phyloP scores from a whole-genome alignment of 2,329 filamentous ascomycete species.

The Talaromyces sp. region DNA sequence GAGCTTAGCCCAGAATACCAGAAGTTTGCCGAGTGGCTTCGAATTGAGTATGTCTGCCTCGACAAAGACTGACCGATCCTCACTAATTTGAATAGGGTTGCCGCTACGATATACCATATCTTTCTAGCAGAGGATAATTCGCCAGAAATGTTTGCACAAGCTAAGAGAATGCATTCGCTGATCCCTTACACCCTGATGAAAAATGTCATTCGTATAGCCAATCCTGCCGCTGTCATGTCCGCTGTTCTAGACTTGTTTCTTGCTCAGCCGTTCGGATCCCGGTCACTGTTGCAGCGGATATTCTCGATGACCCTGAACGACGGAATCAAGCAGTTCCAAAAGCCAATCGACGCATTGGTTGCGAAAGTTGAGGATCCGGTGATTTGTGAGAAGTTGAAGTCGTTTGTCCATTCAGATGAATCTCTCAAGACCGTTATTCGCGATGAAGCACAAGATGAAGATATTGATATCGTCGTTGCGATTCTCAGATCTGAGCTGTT shows the following conservation, averaged over 20 bases:
- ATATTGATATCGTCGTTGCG: conserved; percentile 79
- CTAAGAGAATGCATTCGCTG: conserved; percentile 88
- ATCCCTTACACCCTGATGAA: conserved; percentile 92
- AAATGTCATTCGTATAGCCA: conserved; percentile 94
- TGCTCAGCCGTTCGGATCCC: conserved; percentile 86
- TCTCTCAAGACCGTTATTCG: conserved; percentile 70
- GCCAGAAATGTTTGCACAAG: conserved; percentile 89
- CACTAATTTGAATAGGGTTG: conserved; percentile 53
- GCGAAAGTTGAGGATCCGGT: conserved; percentile 76
- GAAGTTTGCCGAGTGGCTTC: conserved; percentile 96
- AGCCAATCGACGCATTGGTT: conserved; percentile 74
- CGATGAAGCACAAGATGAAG: conserved; percentile 66
- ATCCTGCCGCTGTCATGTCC: conserved; percentile 96
- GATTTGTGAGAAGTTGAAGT: conserved; percentile 75
- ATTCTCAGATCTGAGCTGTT: conserved; percentile 77
- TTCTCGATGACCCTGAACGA: conserved; percentile 90
- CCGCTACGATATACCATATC: conserved; percentile 92
- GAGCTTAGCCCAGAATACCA: conserved; percentile 93
- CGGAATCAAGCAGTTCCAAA: conserved; percentile 81
- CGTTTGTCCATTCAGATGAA: conserved; percentile 73
- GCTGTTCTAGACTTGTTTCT: conserved; percentile 91
- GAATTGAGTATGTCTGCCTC: conserved; percentile 66
- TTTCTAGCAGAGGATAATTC: conserved; percentile 98
- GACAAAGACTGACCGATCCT: neutral
- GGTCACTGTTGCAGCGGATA: conserved; percentile 88